Conservation (phyloP, 73 alveolate genomes). For the Diophrys appendiculata region DNA sequence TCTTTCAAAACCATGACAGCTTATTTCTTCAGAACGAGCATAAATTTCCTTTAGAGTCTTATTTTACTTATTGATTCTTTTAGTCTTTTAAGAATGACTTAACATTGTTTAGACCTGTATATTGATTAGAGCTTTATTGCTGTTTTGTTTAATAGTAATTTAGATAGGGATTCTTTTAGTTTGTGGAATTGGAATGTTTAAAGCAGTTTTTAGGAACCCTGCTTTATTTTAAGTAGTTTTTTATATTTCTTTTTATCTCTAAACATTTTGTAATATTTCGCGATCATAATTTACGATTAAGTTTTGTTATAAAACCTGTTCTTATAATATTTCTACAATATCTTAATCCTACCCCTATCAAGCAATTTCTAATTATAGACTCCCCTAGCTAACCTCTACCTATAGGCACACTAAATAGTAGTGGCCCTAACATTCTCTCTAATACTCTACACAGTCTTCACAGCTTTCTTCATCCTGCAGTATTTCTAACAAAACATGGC, state of each 20-base stretch:
- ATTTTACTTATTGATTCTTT: too few species aligned
- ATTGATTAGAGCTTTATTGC: too few species aligned
- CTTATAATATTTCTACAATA: conserved; percentile 1
- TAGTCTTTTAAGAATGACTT: too few species aligned
- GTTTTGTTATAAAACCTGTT: not conserved
- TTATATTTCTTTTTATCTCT: not conserved
- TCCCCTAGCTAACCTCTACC: not conserved
- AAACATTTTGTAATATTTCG: not conserved
- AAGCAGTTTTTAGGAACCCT: not conserved
- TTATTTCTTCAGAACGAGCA: too few species aligned
- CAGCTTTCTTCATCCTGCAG: not conserved
- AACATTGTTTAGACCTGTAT: too few species aligned
- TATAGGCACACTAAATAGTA: conserved; percentile 3
- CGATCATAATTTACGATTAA: not conserved
- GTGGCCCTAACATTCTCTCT: not conserved
- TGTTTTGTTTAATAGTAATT: too few species aligned
- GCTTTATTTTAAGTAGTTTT: not conserved
- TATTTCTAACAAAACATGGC: not conserved
- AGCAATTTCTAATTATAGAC: not conserved
- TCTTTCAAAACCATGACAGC: too few species aligned
- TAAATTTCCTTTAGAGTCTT: too few species aligned
- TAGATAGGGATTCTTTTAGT: too few species aligned
- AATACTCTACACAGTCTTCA: not conserved
- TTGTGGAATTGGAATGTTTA: too few species aligned
- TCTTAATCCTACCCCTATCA: conserved; percentile 3